These are phyloP conservation scores for Kuraishia molischiana DNA, from an alignment of 805 yeast species.

Conservation along the genomic window DNA sequence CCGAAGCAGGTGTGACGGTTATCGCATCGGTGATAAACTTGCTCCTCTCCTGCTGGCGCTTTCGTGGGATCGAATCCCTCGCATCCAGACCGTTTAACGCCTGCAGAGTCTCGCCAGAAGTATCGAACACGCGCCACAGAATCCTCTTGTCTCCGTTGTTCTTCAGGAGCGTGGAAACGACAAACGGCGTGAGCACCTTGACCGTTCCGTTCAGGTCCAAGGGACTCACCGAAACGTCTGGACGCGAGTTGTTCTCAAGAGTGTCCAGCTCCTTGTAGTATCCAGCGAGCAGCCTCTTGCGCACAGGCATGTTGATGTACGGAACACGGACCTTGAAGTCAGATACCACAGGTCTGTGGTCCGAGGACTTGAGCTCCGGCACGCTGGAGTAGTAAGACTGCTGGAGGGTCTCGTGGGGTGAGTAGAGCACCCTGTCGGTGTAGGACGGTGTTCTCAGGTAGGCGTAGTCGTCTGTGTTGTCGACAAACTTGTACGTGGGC, in stretches of 20 bases:
- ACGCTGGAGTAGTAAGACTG: conserved; percentile 12
- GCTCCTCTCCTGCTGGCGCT: not conserved
- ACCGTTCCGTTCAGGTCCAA: conserved; percentile 20
- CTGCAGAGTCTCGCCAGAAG: conserved; percentile 14
- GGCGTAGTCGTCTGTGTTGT: conserved; percentile 16
- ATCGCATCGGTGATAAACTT: conserved; percentile 8
- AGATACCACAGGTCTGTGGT: conserved; percentile 46
- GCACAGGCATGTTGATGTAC: conserved; percentile 25
- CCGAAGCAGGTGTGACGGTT: conserved; percentile 15
- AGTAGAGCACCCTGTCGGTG: conserved; percentile 44
- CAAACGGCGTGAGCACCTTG: conserved; percentile 13
- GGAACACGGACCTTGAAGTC: conserved; percentile 21
- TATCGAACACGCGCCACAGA: conserved; percentile 26
- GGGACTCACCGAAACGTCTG: conserved; percentile 26
- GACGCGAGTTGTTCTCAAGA: conserved; percentile 32
- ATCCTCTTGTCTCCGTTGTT: conserved; percentile 27
- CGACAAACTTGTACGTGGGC: conserved; percentile 42
- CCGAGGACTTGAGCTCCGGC: conserved; percentile 26
- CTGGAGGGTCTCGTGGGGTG: conserved; percentile 12
- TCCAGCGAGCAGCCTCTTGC: conserved; percentile 23
- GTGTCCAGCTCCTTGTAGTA: conserved; percentile 31
- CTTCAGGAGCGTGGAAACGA: conserved; percentile 17
- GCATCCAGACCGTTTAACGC: conserved; percentile 9
- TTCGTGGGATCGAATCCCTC: not conserved
- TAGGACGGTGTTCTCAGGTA: conserved; percentile 41